phyloP scores from a whole-genome alignment of 352 stramenopile species.

The Phytophthora parvispora region DNA sequence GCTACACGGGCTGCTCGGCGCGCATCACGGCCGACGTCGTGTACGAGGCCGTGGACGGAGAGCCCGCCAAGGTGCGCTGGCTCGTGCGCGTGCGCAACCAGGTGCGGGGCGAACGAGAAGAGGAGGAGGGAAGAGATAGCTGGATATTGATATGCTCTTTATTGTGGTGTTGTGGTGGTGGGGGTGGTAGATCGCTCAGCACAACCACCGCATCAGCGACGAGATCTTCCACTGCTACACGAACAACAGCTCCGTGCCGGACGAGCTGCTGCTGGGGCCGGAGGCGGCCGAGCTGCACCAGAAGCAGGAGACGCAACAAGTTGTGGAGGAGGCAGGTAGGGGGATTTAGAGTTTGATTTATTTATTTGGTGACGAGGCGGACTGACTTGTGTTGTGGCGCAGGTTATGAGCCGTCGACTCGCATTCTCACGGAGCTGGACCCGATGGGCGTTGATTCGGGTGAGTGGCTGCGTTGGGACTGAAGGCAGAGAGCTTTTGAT shows the following conservation, averaged over 20 bases:
- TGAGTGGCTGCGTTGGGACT: slow-evolving; percentile 2
- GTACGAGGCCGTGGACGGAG: slow-evolving; percentile 55
- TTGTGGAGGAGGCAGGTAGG: slow-evolving; percentile 31
- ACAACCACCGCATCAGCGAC: slow-evolving; percentile 83
- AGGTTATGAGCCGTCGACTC: slow-evolving; percentile 40
- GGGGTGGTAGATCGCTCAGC: slow-evolving; percentile 62
- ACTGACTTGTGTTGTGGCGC: background rate
- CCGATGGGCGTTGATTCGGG: slow-evolving; percentile 30
- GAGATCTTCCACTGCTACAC: slow-evolving; percentile 85
- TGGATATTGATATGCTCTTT: background rate
- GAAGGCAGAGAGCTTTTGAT: background rate
- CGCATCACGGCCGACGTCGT: slow-evolving; percentile 82
- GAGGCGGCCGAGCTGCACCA: slow-evolving; percentile 23
- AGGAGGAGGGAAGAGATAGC: background rate
- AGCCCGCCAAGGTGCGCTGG: slow-evolving; percentile 60
- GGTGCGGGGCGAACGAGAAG: slow-evolving; percentile 23
- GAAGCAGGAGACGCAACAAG: slow-evolving; percentile 33
- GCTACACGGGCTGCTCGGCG: slow-evolving; percentile 81
- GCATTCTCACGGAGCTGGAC: slow-evolving; percentile 36
- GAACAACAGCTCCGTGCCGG: slow-evolving; percentile 84
- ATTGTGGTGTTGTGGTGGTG: background rate
- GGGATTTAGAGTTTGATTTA: background rate
- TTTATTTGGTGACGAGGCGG: background rate
- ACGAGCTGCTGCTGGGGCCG: slow-evolving; percentile 66
- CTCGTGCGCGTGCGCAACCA: slow-evolving; percentile 84